Evolutionary conservation across 306 rosid genomes (phyloP), one percentile per base, ranked within the genome.

Genomic region (Argentina anserina): DNA sequence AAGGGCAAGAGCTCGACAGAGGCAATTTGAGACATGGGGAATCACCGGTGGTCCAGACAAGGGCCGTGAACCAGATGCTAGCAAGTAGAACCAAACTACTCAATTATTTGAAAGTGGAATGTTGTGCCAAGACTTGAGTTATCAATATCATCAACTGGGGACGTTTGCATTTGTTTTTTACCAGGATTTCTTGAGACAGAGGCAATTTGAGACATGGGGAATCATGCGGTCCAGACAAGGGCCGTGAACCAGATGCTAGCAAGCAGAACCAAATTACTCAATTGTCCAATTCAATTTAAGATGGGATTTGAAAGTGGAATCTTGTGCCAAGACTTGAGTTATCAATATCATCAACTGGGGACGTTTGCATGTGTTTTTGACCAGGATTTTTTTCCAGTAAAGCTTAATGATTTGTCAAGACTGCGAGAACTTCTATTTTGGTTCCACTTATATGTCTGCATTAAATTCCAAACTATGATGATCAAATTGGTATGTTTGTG

Each of bases 1-100:
- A 61, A 87, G 98, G 70, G 97, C 98, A 65, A 88, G 97, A 77
- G 97, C 98, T 39, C 84, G 98, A 29, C 98, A 94, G 70, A 81
- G 82, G 78, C 98, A 94, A 59, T 91, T 91, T 58, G 83, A 89
- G 82, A 88, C 90, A 17, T 91, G 97, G 97, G 96, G 98, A 34
- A 53, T 91, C 87, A 94, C 91, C 10, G 98, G 96, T 10, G 97
- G 97, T 78, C 97, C 95, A 2, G 87, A 94, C 76, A 89, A 89
- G 80, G 97, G 95, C 41, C 91, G 92, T 9, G 33, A 86, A 39
- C 75, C 45, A 0, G 86, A 74, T 13, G 1, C 69, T 76, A n/a
- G 37, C 14, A 69, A 73, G 25, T 33, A 41, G 58, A 76, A 66
- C 71, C 36, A 45, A 4, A 14, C 80, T 70, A 78, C 66, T 67